Evolutionary conservation across 2,329 filamentous ascomycete genomes (phyloP).

Genomic region (Keithomyces neogunnii): DNA sequence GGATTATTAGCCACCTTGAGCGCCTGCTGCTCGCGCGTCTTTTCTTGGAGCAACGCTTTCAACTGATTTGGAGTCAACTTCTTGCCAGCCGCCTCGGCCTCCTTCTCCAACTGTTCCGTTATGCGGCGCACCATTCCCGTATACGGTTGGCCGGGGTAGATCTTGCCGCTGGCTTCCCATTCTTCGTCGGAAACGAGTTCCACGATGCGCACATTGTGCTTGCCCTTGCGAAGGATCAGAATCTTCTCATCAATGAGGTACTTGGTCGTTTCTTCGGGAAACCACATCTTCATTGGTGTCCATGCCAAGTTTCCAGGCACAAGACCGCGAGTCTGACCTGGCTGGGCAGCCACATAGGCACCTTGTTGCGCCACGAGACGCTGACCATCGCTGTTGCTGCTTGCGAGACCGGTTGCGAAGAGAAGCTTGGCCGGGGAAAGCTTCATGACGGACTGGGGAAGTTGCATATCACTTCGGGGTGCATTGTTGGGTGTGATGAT

Average conservation of each 20-base stretch:
- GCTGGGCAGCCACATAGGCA: slow-evolving; percentile 51
- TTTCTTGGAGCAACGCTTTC: slow-evolving; percentile 19
- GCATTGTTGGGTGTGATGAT: slow-evolving; percentile 37
- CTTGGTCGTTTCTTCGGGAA: slow-evolving; percentile 45
- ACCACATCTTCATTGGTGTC: slow-evolving; percentile 52
- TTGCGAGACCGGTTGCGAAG: slow-evolving; percentile 49
- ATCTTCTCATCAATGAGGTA: slow-evolving; percentile 52
- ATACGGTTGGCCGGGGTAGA: slow-evolving; percentile 45
- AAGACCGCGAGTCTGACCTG: slow-evolving; percentile 35
- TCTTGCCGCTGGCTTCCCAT: slow-evolving; percentile 38
- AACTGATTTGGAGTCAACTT: slow-evolving; percentile 17
- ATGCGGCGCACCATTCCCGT: slow-evolving; percentile 39
- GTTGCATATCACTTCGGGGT: slow-evolving; percentile 44
- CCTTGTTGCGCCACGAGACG: slow-evolving; percentile 46
- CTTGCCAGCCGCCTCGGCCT: slow-evolving; percentile 24
- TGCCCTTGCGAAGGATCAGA: slow-evolving; percentile 54
- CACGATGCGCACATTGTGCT: slow-evolving; percentile 54
- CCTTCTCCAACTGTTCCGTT: slow-evolving; percentile 26
- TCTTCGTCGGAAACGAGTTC: slow-evolving; percentile 49
- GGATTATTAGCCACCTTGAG: slow-evolving; percentile 31
- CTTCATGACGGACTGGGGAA: slow-evolving; percentile 49
- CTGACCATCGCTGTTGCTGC: slow-evolving; percentile 48
- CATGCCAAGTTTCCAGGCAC: slow-evolving; percentile 46
- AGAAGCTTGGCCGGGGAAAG: slow-evolving; percentile 52
- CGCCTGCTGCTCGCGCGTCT: slow-evolving; percentile 8